These are phyloP conservation scores for Nymphaea colorata DNA, from an alignment of 164 flowering plant genomes.

Conservation along the genomic window DNA sequence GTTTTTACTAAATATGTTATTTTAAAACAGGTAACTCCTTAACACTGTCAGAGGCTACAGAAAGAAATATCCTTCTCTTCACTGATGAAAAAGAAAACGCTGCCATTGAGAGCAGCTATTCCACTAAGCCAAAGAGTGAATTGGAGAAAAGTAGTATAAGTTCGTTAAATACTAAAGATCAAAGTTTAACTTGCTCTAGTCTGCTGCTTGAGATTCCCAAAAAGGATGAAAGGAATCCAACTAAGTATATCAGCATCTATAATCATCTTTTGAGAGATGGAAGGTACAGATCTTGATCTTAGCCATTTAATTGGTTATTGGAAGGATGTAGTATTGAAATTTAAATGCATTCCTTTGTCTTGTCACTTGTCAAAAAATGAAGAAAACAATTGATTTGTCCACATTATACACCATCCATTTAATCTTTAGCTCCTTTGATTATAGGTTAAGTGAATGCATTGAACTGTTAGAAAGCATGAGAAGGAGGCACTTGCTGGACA, in stretches of 20 bases:
- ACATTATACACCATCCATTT: not conserved
- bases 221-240: constrained; percentile 11
- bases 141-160: constrained; percentile 18
- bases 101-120: constrained; percentile 15
- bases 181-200: constrained; percentile 6
- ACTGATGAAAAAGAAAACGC: constrained; percentile 20
- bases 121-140: constrained; percentile 14
- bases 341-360: not conserved
- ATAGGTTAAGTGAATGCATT: constrained; percentile 62
- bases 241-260: constrained; percentile 31
- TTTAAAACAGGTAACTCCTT: constrained; percentile 6
- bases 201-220: constrained; percentile 20
- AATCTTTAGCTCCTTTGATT: constrained; percentile 4
- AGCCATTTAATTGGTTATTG: not conserved
- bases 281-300: constrained; percentile 31
- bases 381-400: not conserved
- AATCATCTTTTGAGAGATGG: constrained; percentile 45
- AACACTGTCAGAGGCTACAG: constrained; percentile 20
- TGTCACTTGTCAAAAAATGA: not conserved
- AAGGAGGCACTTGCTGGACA: constrained; percentile 50
- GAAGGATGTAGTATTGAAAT: not conserved
- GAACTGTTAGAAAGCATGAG: constrained; percentile 72
- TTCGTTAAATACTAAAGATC: constrained; percentile 7
- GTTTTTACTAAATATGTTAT: constrained; percentile 2
- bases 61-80: constrained; percentile 12